Base-by-base conservation (phyloP, 1,139 yeast genomes). In the Pichia sp. region DNA sequence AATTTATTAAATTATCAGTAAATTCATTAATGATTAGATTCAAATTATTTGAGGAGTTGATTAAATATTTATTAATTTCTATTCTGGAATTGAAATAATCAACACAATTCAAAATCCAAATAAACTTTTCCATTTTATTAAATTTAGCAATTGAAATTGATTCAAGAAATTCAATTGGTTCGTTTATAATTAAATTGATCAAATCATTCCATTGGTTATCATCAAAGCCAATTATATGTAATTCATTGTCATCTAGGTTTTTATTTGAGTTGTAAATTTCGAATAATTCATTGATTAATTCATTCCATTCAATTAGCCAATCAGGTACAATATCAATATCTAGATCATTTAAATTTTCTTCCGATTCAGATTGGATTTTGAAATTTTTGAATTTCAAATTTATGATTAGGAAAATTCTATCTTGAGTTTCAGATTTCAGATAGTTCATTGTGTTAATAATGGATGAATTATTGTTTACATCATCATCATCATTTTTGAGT, bases 261-360 rank as follows among this genome's bases (percentile, higher is more conserved):
- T 46, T 48, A 28, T 36, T 27, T 16, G 48, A 22, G 30, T 19
- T 41, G 19, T 42, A 38, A 13, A 39, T 50, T 70, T 72, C 58
- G 80, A 84, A 51, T 80, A 71, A 4, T 77, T 65, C 9, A 79
- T 80, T 53, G 82, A 69, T 22, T 79, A 68, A 34, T 75, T 50
- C 52, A 33, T 51, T 54, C 60, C 60, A 57, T 9, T 80, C 83
- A 47, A 79, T 72, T 18, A 85, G 67, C 95, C 93, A 86, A 57
- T 84, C 89, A 0, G 93, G 91, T 10, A 89, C 79, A 55, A 83
- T 76, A 47, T 84, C 70, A 10, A 59, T 52, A 50, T 80, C 83
- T 16, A 18, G 18, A 44, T 71, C 71, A 54, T 60, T 62, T 6
- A 44, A 41, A 28, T 14, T 45, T 43, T 61, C 68, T 18, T 57